Base-by-base conservation (phyloP, 768 basidiomycete species). In the Boletus subparvulus region DNA sequence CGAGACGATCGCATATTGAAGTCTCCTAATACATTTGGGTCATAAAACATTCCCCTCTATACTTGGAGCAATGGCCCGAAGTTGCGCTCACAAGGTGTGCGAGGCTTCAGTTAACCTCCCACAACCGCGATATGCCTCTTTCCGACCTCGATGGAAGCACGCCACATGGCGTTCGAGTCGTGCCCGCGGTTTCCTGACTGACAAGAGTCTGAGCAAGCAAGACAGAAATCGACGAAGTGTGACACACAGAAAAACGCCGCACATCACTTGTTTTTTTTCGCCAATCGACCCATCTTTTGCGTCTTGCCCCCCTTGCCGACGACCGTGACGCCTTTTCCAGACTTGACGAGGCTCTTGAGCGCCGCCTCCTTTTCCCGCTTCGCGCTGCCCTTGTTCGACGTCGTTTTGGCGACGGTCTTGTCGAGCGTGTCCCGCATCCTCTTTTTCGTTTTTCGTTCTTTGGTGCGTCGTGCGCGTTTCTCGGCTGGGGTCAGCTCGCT, bases 311-410 rank as follows among this genome's bases (percentile, higher is more conserved):
- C 75, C 72, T 94, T 95, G 24, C 93, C 94, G 41, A 95, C 82
- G 17, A 95, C 86, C 0, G 92, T 94, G 40, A 94, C 88, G 0
- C 94, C 92, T 67, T 84, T 89, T 2, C 92, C 91, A 32, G 78
- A 82, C 68, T 92, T 94, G 30, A 97, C 86, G 10, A 97, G 80
- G 60, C 81, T 88, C 71, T 87, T 85, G 56, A 94, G 75, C 14
- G 91, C 92, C 13, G 80, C 83, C 58, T 92, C 85, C 73, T 98
- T 97, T 74, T 94, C 88, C 65, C 84, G 86, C 73, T 88, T 91
- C 26, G 85, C 78, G 26, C 28, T 75, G 56, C 28, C 74, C 62
- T 78, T 82, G 53, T 70, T 67, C 4, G 59, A 43, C 61, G 80
- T 86, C 24, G 21, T 6, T 6, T 44, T 59, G 47, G 86, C 80